These are phyloP conservation scores for Raffaelea deltoideospora DNA, from an alignment of 2,329 filamentous ascomycete genomes.

Conservation along the genomic window DNA sequence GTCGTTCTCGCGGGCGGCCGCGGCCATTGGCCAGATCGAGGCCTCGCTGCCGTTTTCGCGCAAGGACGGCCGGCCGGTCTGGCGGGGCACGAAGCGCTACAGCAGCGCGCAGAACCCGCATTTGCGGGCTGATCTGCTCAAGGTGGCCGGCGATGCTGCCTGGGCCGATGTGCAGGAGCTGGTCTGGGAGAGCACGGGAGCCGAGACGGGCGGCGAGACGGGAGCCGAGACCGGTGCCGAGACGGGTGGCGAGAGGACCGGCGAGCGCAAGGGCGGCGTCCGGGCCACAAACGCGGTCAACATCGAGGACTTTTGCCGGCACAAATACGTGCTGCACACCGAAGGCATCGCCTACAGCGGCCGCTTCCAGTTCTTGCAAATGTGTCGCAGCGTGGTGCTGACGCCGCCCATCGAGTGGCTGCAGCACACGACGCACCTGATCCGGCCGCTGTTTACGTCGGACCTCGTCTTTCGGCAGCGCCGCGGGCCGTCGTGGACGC, in stretches of 20 bases:
- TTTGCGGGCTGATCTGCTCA: slow-evolving; percentile 19
- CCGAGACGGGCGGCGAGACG: too few relatives aligned
- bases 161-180: slow-evolving; percentile 29
- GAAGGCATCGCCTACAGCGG: slow-evolving; percentile 33
- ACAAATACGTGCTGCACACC: slow-evolving; percentile 31
- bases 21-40: slow-evolving; percentile 19
- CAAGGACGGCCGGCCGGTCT: slow-evolving; percentile 23
- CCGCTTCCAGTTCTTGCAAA: slow-evolving; percentile 29
- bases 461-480: slow-evolving; percentile 4
- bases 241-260: too few relatives aligned
- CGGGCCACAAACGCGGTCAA: slow-evolving; percentile 21
- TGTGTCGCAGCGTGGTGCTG: slow-evolving; percentile 27
- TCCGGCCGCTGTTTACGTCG: slow-evolving; percentile 23
- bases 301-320: slow-evolving; percentile 30
- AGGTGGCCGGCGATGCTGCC: slow-evolving; percentile 13
- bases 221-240: too few relatives aligned
- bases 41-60: slow-evolving; percentile 6
- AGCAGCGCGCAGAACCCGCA: slow-evolving; percentile 19
- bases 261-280: not conserved
- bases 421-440: slow-evolving; percentile 28
- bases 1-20: slow-evolving; percentile 23
- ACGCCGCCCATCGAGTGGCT: slow-evolving; percentile 28
- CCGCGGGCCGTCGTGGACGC: not conserved
- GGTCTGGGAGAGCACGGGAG: slow-evolving; percentile 10
- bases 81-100: slow-evolving; percentile 30